Base-by-base conservation (phyloP, 345 rosid species). In the Anastatica hierochuntica region DNA sequence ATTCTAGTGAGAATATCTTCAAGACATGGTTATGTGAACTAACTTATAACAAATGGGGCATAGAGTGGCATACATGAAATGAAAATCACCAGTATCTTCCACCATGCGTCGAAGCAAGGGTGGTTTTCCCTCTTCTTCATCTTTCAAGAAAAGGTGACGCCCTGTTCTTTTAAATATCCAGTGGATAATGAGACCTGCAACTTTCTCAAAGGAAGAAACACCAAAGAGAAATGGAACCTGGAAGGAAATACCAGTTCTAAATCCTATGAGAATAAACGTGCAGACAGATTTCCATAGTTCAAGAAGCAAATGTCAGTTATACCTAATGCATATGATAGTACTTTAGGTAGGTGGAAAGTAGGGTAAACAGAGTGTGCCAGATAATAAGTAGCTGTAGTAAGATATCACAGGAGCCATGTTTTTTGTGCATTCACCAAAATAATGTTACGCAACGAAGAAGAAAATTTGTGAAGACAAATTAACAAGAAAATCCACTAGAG, bases 211-310 rank as follows among this genome's bases (percentile, higher is more conserved):
- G 64, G 95, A 94, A 57, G 88, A 36, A 30, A 92, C 76, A 34
- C 98, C 98, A 69, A 92, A 88, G 66, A 92, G 98, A 77, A 92
- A 92, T 10, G 98, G 98, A 18, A 88, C 98, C 97, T 92, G 74
- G 64, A 74, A 55, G 20, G 34, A 45, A 18, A 70, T 23, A 56
- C 41, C 34, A 46, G n/a, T n/a, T n/a, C n/a, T n/a, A 33, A 47
- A 34, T 8, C 16, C 23, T 23, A 12, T 26, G 18, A 42, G 19
- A 35, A 47, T 49, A n/a, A 38, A 41, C 20, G 41, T 29, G 52
- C 7, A 1, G 4, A 44, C 24, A 21, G n/a, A n/a, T n/a, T n/a
- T n/a, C n/a, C n/a, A n/a, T n/a, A n/a, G n/a, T n/a, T n/a, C n/a
- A n/a, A n/a, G n/a, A n/a, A n/a, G n/a, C n/a, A n/a, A n/a, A n/a